Conservation (phyloP, 495 filamentous ascomycete species). For the Amniculicola lignicola region DNA sequence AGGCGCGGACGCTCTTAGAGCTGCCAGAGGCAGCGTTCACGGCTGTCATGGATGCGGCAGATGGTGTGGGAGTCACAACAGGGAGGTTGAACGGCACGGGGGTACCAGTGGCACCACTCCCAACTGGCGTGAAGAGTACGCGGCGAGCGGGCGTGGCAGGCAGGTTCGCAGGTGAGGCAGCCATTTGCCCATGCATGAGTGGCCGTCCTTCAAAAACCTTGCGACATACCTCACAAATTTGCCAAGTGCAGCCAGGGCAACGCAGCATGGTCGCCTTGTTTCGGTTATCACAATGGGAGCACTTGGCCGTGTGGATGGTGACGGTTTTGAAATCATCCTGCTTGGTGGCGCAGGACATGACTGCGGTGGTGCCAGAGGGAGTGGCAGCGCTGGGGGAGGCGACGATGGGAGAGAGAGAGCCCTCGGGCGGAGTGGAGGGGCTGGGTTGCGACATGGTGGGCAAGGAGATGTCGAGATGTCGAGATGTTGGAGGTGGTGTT, state of each 20-base stretch:
- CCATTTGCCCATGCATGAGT: neutral
- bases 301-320: constrained; percentile 30
- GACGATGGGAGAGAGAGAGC: neutral
- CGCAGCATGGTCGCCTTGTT: constrained; percentile 19
- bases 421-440: neutral
- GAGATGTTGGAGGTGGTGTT: neutral
- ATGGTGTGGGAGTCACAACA: too few relatives aligned
- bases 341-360: constrained; percentile 7
- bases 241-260: constrained; percentile 26
- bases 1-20: neutral
- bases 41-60: neutral
- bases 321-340: constrained; percentile 1
- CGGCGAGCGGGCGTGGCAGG: neutral
- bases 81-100: too few relatives aligned
- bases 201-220: neutral
- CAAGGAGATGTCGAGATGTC: neutral
- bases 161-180: neutral
- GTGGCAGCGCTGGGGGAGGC: neutral
- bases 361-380: neutral
- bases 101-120: too few relatives aligned
- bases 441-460: neutral
- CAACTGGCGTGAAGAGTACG: too few relatives aligned
- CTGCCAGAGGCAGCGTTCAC: too few relatives aligned
- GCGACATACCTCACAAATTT: constrained; percentile 23
- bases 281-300: constrained; percentile 17